These are phyloP conservation scores for Waltergamsia citrina DNA, from an alignment of 2,329 filamentous ascomycete genomes.

Conservation along the genomic window DNA sequence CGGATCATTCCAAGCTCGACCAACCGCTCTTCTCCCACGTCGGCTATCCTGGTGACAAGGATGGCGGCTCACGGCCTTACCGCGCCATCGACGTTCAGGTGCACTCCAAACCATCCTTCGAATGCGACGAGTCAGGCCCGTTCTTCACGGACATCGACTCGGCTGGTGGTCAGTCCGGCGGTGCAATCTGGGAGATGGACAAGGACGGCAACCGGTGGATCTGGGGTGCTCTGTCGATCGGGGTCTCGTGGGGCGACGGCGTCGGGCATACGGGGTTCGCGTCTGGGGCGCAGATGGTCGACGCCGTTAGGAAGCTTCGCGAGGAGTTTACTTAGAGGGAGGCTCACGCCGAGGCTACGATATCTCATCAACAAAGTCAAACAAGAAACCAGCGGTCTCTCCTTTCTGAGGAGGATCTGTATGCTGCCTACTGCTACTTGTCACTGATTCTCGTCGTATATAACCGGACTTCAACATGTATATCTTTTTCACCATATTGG, in stretches of 20 bases:
- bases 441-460: too few species aligned
- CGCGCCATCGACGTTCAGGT: slow-evolving; percentile 5
- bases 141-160: slow-evolving; percentile 7
- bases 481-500: too few species aligned
- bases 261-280: slow-evolving; percentile 4
- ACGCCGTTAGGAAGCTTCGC: slow-evolving; percentile 3
- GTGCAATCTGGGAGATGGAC: slow-evolving; percentile 6
- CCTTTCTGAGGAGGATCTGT: too few species aligned
- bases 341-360: too few species aligned
- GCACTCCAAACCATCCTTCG: neutral
- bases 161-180: slow-evolving; percentile 7
- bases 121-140: slow-evolving; percentile 5
- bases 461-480: too few species aligned
- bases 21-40: slow-evolving; percentile 5
- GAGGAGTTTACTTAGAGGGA: slow-evolving; percentile 2
- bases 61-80: slow-evolving; percentile 5
- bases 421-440: too few species aligned
- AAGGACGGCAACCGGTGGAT: slow-evolving; percentile 5
- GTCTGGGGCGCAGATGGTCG: slow-evolving; percentile 6
- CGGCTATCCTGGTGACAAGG: slow-evolving; percentile 6
- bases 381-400: too few species aligned
- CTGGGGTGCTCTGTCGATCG: slow-evolving; percentile 6
- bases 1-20: slow-evolving; percentile 3
- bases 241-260: slow-evolving; percentile 3
- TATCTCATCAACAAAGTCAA: too few species aligned